Conservation (phyloP, 2,329 filamentous ascomycete genomes). For the Tolypocladium tundrense region DNA sequence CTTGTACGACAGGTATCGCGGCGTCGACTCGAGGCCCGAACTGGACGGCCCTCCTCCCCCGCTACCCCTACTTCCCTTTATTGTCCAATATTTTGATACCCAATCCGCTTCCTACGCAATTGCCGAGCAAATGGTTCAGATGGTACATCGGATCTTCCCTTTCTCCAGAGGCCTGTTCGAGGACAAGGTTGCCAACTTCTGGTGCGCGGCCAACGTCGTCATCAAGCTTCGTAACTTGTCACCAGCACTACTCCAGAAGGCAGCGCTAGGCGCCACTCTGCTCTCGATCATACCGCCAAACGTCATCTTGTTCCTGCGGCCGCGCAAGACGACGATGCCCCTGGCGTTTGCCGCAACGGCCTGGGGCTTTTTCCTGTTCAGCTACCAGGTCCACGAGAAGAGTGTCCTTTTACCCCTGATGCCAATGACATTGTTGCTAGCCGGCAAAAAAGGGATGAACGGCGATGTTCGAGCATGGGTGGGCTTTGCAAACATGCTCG, state of each 20-base stretch:
- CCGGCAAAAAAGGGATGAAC: conserved; percentile 65
- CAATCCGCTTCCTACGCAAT: conserved; percentile 63
- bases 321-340: conserved; percentile 66
- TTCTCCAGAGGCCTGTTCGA: conserved; percentile 95
- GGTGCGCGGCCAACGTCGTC: conserved; percentile 85
- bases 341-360: conserved; percentile 73
- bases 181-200: conserved; percentile 97
- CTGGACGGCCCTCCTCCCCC: conserved; percentile 49
- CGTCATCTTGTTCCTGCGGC: conserved; percentile 66
- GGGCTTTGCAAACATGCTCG: conserved; percentile 87
- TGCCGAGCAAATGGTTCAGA: conserved; percentile 69
- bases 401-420: conserved; percentile 85
- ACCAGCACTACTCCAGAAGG: conserved; percentile 59
- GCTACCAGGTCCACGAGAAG: conserved; percentile 98
- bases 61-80: conserved; percentile 49
- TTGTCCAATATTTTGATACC: conserved; percentile 50
- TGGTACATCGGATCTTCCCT: conserved; percentile 87
- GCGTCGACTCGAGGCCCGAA: conserved; percentile 46
- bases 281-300: conserved; percentile 71
- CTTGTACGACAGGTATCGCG: conserved; percentile 55
- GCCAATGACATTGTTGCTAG: conserved; percentile 83
- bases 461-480: conserved; percentile 79
- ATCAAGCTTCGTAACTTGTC: conserved; percentile 77
- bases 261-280: conserved; percentile 66
- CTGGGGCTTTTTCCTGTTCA: conserved; percentile 97